phyloP scores from a whole-genome alignment of 192 early-diverging fungal genomes.

The Jimgerdemannia flammicorona region DNA sequence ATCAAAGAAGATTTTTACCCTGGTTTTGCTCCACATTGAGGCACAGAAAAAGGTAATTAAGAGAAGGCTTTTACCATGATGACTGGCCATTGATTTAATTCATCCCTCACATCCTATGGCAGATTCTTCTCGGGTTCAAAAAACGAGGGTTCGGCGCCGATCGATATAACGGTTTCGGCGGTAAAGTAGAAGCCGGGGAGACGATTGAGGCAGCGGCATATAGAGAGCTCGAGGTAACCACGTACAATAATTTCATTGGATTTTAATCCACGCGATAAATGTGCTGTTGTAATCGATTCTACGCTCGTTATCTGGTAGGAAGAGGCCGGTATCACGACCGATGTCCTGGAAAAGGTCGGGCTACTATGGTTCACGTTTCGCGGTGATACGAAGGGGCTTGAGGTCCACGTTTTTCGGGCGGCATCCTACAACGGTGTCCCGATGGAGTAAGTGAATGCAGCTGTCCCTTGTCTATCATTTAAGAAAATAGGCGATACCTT shows the following conservation, averaged over 20 bases:
- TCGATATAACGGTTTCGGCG: constrained; percentile 74
- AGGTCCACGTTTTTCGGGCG: constrained; percentile 60
- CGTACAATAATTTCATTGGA: background rate
- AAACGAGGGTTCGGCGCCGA: constrained; percentile 74
- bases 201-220: constrained; percentile 55
- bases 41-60: constrained; percentile 14
- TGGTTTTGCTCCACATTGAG: constrained; percentile 39
- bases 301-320: constrained; percentile 26
- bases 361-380: constrained; percentile 65
- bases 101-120: background rate
- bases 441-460: constrained; percentile 46
- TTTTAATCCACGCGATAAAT: background rate
- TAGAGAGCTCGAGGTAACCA: constrained; percentile 53
- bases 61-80: background rate
- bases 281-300: background rate
- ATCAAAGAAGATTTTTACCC: constrained; percentile 45
- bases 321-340: constrained; percentile 45
- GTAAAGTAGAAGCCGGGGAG: constrained; percentile 70
- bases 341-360: constrained; percentile 42
- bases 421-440: constrained; percentile 40
- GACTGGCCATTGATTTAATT: background rate
- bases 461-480: background rate
- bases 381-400: constrained; percentile 53
- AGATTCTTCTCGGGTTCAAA: constrained; percentile 73
- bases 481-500: background rate